Evolutionary conservation across 306 rosid species (phyloP).

Genomic region (Vigna angularis): DNA sequence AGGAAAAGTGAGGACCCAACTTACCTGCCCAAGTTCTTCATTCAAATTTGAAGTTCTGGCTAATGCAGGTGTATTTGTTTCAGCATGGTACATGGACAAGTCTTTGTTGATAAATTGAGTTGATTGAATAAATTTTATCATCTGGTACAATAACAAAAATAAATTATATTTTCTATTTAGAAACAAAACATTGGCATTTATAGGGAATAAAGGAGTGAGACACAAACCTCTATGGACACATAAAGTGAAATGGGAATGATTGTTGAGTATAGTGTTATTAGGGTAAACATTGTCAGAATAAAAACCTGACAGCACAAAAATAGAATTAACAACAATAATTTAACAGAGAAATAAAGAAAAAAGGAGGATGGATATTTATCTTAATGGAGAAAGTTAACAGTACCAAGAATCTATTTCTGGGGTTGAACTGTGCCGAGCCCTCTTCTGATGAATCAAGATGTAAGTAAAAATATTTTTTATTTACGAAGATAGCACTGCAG

Average conservation of each 20-base stretch:
- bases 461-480: slow-evolving; percentile 76
- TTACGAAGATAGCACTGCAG: slow-evolving; percentile 82
- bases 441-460: slow-evolving; percentile 66
- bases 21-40: slow-evolving; percentile 99
- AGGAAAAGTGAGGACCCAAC: slow-evolving; percentile 28
- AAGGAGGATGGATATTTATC: slow-evolving; percentile 35
- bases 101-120: slow-evolving; percentile 97
- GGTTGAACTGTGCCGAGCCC: slow-evolving; percentile 74
- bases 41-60: slow-evolving; percentile 98
- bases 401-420: slow-evolving; percentile 84
- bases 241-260: slow-evolving; percentile 98
- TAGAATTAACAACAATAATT: slow-evolving; percentile 40
- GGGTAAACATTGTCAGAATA: slow-evolving; percentile 89
- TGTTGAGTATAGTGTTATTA: slow-evolving; percentile 88
- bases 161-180: slow-evolving; percentile 38
- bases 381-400: slow-evolving; percentile 37
- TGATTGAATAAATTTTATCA: slow-evolving; percentile 96
- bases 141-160: slow-evolving; percentile 59
- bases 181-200: slow-evolving; percentile 10
- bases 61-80: slow-evolving; percentile 92
- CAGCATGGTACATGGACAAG: slow-evolving; percentile 84
- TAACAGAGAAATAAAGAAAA: slow-evolving; percentile 17
- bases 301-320: slow-evolving; percentile 69
- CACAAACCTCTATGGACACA: slow-evolving; percentile 94
- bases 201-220: slow-evolving; percentile 39